Percentiles rank a stretch among this genome's conserved stretches.
Conservation (phyloP, 2,329 filamentous ascomycete genomes). For the Talaromyces sp. region DNA sequence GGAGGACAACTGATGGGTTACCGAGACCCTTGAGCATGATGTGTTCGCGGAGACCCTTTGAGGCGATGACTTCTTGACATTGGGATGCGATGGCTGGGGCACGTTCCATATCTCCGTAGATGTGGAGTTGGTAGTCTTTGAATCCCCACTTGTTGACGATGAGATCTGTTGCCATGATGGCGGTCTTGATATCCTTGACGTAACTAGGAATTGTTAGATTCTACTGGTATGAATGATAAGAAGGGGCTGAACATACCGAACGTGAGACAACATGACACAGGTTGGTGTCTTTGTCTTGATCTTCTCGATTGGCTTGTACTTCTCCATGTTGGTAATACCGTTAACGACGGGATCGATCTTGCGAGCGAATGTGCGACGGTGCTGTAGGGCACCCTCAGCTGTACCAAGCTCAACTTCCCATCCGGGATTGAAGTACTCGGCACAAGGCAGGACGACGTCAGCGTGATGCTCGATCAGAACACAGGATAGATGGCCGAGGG, state of each 20-base stretch:
- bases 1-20: slow-evolving; percentile 6
- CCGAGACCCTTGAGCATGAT: slow-evolving; percentile 8
- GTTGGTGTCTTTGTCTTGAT: slow-evolving; percentile 7
- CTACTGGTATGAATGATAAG: no score
- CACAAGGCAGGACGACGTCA: slow-evolving; percentile 4
- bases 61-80: slow-evolving; percentile 7
- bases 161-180: slow-evolving; percentile 6
- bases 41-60: slow-evolving; percentile 4
- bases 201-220: neutral
- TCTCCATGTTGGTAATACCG: slow-evolving; percentile 7
- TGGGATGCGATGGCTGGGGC: slow-evolving; percentile 4
- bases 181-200: slow-evolving; percentile 8
- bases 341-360: slow-evolving; percentile 8
- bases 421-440: slow-evolving; percentile 6
- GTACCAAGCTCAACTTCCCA: slow-evolving; percentile 6
- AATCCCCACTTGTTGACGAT: slow-evolving; percentile 8
- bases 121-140: slow-evolving; percentile 2
- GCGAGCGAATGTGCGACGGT: slow-evolving; percentile 8
- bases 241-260: neutral
- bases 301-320: slow-evolving; percentile 8
- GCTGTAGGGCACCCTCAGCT: slow-evolving; percentile 5
- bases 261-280: slow-evolving; percentile 7
- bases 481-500: slow-evolving; percentile 4
- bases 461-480: slow-evolving; percentile 5
- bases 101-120: slow-evolving; percentile 7